Evolutionary conservation across 2,329 filamentous ascomycete species (phyloP).

Genomic region (Aspergillus fischeri): DNA sequence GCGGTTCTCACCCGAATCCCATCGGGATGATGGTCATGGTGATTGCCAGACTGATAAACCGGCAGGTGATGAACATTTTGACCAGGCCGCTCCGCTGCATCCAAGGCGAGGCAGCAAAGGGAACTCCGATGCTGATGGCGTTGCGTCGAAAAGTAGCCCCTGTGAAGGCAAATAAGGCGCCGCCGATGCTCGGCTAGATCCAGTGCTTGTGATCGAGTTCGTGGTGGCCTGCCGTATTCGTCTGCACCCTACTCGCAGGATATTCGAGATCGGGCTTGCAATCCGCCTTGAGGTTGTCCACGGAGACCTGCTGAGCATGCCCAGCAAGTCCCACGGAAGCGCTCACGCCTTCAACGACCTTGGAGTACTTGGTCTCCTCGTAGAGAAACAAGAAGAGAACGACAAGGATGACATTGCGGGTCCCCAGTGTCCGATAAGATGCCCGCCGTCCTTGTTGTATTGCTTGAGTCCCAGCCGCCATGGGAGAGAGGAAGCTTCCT

Average conservation of each 20-base stretch:
- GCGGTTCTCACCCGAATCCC: neutral
- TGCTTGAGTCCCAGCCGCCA: conserved; percentile 32
- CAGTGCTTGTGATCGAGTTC: conserved; percentile 35
- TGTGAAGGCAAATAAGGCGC: conserved; percentile 33
- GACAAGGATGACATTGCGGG: conserved; percentile 26
- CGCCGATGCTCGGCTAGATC: conserved; percentile 38
- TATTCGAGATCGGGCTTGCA: conserved; percentile 8
- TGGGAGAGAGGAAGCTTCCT: conserved; percentile 33
- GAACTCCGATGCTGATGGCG: conserved; percentile 23
- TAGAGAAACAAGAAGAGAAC: conserved; percentile 32
- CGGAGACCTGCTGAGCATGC: neutral
- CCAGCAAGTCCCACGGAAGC: neutral
- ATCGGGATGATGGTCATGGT: conserved; percentile 16
- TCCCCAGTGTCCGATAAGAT: conserved; percentile 33
- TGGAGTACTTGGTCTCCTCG: conserved; percentile 36
- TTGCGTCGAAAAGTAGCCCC: conserved; percentile 27
- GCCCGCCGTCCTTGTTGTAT: conserved; percentile 32
- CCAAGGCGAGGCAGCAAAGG: conserved; percentile 24
- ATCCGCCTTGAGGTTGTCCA: neutral
- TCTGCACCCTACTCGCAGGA: neutral
- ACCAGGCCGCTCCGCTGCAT: conserved; percentile 16
- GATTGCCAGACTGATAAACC: conserved; percentile 17
- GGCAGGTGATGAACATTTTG: conserved; percentile 22
- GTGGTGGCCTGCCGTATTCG: conserved; percentile 11
- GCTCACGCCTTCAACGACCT: conserved; percentile 13